Base-by-base conservation (phyloP, 1,284 basidiomycete genomes). In the Ustilago vetiveriae region DNA sequence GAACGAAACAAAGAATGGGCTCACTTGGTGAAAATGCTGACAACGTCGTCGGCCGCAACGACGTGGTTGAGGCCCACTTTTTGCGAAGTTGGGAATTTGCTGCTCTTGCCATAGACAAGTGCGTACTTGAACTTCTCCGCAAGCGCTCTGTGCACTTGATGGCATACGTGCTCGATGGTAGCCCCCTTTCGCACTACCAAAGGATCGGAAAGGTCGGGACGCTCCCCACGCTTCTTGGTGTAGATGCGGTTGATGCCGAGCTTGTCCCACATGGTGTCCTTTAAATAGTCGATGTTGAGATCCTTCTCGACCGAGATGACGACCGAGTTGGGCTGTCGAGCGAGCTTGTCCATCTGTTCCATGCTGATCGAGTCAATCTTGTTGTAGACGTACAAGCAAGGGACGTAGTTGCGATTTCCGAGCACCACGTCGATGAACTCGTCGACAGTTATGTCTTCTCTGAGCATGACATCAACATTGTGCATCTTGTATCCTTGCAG, bases 341-440 rank as follows among this genome's bases (percentile, higher is more conserved):
- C 92, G 46, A 97, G 85, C 64, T 90, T 89, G 83, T 98, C 90
- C 72, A 97, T 84, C 75, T 90, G 90, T 83, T 82, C 80, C 74
- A 82, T 77, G 39, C 73, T 75, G 53, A 82, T 82, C 36, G 73
- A 69, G 72, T 82, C 81, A 59, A 82, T 78, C 57, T 81, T 82
- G 86, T 97, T 97, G 85, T 95, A 96, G 9, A 94, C 92, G 81
- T 95, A 94, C 86, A 85, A 68, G 41, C 93, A 95, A 7, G 92
- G 92, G 2, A 96, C 87, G 80, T 98, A 98, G 86, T 97, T 97
- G 67, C 95, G 88, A 13, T 90, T 95, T 38, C 74, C 74, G 52
- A 98, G 91, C 17, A 98, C 86, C 10, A 97, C 92, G 80, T 98
- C 95, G 76, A 98, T 96, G 80, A 98, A 96, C 81, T 98, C 92